A percentile compares a stretch with the other conserved stretches of the same genome.
Evolutionary conservation across 1,139 yeast species (phyloP).

Genomic region (Candida smagusa): DNA sequence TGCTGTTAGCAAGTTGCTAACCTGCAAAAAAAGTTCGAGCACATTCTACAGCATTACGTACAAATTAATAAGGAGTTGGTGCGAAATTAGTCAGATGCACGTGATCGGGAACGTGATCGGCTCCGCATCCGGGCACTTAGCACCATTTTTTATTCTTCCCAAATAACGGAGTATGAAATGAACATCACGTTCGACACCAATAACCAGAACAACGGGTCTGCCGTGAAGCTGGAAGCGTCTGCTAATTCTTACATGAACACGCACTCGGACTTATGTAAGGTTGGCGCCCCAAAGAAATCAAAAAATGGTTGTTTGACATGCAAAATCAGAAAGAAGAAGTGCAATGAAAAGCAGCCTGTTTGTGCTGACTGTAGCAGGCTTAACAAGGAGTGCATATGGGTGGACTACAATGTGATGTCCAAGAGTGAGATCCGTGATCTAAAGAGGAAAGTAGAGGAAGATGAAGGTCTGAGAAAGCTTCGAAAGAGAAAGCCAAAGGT

Average conservation of each 20-base stretch:
- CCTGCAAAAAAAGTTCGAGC: too few relatives aligned
- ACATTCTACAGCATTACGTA: too few relatives aligned
- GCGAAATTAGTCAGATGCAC: slow-evolving; percentile 1
- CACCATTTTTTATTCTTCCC: background rate
- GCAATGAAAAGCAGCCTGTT: slow-evolving; percentile 60
- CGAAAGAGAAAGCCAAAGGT: slow-evolving; percentile 27
- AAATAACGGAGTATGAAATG: slow-evolving; percentile 1
- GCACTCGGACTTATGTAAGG: slow-evolving; percentile 5
- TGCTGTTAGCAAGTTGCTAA: too few relatives aligned
- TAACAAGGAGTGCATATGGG: slow-evolving; percentile 24
- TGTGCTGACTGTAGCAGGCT: slow-evolving; percentile 44
- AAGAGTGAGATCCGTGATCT: slow-evolving; percentile 23
- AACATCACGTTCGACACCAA: slow-evolving; percentile 5
- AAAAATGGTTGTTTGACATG: slow-evolving; percentile 69
- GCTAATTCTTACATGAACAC: slow-evolving; percentile 1
- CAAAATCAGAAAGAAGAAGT: slow-evolving; percentile 67
- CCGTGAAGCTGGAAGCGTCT: background rate
- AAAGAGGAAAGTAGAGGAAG: slow-evolving; percentile 24
- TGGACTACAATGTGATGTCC: slow-evolving; percentile 28
- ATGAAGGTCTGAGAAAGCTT: slow-evolving; percentile 32
- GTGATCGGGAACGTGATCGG: too few relatives aligned
- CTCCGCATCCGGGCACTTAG: too few relatives aligned
- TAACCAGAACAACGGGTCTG: slow-evolving; percentile 1
- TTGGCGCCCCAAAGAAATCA: slow-evolving; percentile 26
- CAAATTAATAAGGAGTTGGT: background rate